Conservation (phyloP, 805 yeast species). For the Lipomyces mesembrius region DNA sequence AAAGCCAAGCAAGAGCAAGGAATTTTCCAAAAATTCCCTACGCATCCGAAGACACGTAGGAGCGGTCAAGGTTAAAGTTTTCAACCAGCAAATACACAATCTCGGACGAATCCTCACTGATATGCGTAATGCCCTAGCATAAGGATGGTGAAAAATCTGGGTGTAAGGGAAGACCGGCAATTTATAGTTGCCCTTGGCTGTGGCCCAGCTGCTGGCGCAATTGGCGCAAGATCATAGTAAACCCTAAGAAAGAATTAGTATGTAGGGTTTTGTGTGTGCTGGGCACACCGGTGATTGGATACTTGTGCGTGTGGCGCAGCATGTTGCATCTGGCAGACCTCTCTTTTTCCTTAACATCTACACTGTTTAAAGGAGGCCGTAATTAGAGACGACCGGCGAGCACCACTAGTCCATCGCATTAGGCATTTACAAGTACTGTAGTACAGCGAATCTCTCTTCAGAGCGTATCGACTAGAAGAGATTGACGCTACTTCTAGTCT, state of each 20-base stretch:
- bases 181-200: slow-evolving; percentile 11
- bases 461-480: background rate
- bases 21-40: slow-evolving; percentile 48
- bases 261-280: background rate
- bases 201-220: background rate
- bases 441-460: background rate
- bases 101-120: slow-evolving; percentile 99
- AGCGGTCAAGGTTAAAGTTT: slow-evolving; percentile 95
- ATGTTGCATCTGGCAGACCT: too few species aligned
- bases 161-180: slow-evolving; percentile 13
- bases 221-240: background rate
- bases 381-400: too few species aligned
- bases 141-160: slow-evolving; percentile 69
- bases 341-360: too few species aligned
- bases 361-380: too few species aligned
- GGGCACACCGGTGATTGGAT: background rate
- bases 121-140: slow-evolving; percentile 99
- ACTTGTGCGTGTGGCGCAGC: too few species aligned
- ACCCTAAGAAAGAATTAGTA: background rate
- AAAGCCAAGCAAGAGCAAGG: slow-evolving; percentile 21
- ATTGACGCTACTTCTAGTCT: background rate
- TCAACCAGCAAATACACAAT: slow-evolving; percentile 99
- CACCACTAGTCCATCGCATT: too few species aligned
- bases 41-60: slow-evolving; percentile 42
- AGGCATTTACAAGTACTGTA: background rate